A percentile compares a stretch with the other conserved stretches of the same genome.
Evolutionary conservation across 768 basidiomycete genomes (phyloP).

Genomic region (Lactarius hengduanensis): DNA sequence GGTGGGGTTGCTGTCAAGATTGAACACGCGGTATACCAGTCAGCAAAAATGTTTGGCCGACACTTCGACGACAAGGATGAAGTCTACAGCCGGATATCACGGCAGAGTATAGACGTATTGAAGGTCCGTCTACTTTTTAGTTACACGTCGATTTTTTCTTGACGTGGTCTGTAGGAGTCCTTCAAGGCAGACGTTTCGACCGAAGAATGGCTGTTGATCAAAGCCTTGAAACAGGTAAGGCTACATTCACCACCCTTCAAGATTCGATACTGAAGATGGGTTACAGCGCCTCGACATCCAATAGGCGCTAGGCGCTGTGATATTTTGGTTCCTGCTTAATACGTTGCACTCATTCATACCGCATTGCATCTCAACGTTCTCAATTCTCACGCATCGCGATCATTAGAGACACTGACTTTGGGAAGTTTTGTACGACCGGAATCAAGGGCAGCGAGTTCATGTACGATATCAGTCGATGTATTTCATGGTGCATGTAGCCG

Average conservation of each 20-base stretch:
- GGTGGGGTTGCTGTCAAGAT: constrained; percentile 98
- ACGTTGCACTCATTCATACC: neutral
- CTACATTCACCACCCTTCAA: neutral
- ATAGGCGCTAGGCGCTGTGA: constrained; percentile 23
- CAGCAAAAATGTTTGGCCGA: constrained; percentile 91
- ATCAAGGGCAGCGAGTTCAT: neutral
- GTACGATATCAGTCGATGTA: constrained; percentile 14
- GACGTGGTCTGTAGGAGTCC: constrained; percentile 49
- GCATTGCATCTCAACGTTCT: neutral
- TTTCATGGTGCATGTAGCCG: neutral
- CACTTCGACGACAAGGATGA: constrained; percentile 98
- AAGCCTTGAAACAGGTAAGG: constrained; percentile 75
- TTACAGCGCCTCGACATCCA: constrained; percentile 41
- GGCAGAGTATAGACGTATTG: constrained; percentile 92
- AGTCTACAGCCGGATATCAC: constrained; percentile 82
- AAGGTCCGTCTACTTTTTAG: constrained; percentile 56
- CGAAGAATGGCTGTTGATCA: constrained; percentile 94
- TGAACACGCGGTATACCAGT: constrained; percentile 94
- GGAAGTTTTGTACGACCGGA: constrained; percentile 2
- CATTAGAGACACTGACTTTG: constrained; percentile 4
- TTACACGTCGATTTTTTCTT: constrained; percentile 14
- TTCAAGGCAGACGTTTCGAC: constrained; percentile 88
- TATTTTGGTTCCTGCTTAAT: neutral
- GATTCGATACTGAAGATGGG: neutral
- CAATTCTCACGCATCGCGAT: neutral